Conservation (phyloP, 2,329 filamentous ascomycete genomes). For the Cladophialophora bantiana region DNA sequence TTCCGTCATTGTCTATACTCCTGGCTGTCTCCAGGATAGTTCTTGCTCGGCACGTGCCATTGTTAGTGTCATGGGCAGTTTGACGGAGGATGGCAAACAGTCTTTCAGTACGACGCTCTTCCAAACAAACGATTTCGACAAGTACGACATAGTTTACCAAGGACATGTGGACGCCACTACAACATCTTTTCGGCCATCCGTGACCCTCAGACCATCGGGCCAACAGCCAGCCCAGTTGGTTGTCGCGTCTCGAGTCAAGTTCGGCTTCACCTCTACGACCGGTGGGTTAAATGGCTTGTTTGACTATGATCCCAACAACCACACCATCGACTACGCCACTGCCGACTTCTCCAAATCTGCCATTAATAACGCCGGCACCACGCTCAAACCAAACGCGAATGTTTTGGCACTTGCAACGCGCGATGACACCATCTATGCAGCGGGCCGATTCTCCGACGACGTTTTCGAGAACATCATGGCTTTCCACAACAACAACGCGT, state of each 20-base stretch:
- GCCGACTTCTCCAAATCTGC: constrained; percentile 73
- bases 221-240: constrained; percentile 71
- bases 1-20: constrained; percentile 87
- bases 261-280: constrained; percentile 67
- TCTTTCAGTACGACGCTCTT: constrained; percentile 69
- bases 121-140: constrained; percentile 95
- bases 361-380: constrained; percentile 77
- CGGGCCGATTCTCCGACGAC: constrained; percentile 79
- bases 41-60: constrained; percentile 78
- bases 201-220: constrained; percentile 75
- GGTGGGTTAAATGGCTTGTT: constrained; percentile 88
- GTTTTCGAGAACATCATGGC: constrained; percentile 77
- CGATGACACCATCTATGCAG: constrained; percentile 74
- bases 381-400: constrained; percentile 70
- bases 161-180: constrained; percentile 81
- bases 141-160: constrained; percentile 91
- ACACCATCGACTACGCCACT: constrained; percentile 51
- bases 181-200: constrained; percentile 75
- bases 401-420: constrained; percentile 73
- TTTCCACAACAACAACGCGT: constrained; percentile 69
- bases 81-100: constrained; percentile 60
- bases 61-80: constrained; percentile 78
- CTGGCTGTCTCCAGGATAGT: constrained; percentile 81
- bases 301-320: constrained; percentile 77
- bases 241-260: constrained; percentile 88